Base-by-base conservation (phyloP, 768 basidiomycete species). In the Mycena olivaceomarginata region DNA sequence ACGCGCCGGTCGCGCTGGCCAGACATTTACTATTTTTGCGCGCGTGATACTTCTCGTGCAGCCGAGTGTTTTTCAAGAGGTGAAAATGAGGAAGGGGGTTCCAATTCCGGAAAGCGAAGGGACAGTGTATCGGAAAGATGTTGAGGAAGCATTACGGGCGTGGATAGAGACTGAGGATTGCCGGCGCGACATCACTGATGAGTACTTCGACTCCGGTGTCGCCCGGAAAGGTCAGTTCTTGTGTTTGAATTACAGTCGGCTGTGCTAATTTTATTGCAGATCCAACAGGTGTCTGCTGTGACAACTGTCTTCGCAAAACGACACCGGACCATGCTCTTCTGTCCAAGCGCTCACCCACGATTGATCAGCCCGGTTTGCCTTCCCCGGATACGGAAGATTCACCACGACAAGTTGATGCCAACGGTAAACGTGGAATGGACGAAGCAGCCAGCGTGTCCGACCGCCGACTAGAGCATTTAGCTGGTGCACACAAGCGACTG, bases 161-260 rank as follows among this genome's bases (percentile, higher is more conserved):
- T 63, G 60, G 59, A 60, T 60, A 15, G 59, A 60, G 59, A 60
- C 59, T 2, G 15, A 60, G 31, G 15, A 16, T 16, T 60, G 59
- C 31, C 31, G 25, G 25, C 25, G 25, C 25, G 25, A 25, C 25
- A 25, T 51, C 1, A 8, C 16, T 6, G 81, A 85, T 67, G 62
- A 74, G 66, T 84, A 84, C 70, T 86, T 82, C 59, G 65, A 80
- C 46, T 81, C 78, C 72, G 83, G 74, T 48, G 20, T 57, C 18
- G 31, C 43, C 41, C 59, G 67, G 18, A 39, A 64, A 45, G n/a
- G 53, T 65, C 25, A 25, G 22, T 48, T 51, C 59, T 43, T 9
- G 22, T 13, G 6, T 22, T 25, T 39, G 13, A 60, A 31, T 15
- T 39, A 15, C 18, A 0, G 7, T 0, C 16, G 12, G 9, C 15